Conservation (phyloP, 305 asterid genomes). For the Solanum chacoense region DNA sequence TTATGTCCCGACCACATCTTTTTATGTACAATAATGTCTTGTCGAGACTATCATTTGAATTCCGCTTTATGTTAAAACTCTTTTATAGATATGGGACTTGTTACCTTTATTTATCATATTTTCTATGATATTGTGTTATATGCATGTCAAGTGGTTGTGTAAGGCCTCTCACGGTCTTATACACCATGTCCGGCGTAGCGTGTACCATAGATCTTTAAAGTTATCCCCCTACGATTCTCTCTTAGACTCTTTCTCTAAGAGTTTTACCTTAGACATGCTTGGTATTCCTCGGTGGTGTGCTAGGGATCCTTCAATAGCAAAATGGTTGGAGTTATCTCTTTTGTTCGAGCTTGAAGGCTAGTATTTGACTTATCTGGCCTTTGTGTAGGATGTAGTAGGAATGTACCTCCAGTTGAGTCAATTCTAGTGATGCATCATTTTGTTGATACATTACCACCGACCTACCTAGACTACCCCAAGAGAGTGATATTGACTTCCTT, state of each 20-base stretch:
- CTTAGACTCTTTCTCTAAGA: not conserved
- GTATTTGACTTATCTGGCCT: not conserved
- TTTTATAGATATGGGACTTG: not conserved
- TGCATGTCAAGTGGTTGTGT: not conserved
- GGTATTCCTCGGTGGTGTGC: not conserved
- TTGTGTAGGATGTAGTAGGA: not conserved
- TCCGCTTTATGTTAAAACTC: not conserved
- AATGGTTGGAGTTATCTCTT: not conserved
- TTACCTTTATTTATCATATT: not conserved
- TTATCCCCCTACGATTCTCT: not conserved
- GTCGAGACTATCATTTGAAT: not conserved
- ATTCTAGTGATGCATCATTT: not conserved
- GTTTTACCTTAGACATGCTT: not conserved
- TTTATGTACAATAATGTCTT: not conserved
- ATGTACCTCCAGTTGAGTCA: not conserved
- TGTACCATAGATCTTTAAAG: not conserved
- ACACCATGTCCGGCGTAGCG: not conserved
- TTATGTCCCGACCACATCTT: not conserved
- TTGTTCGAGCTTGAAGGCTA: not conserved
- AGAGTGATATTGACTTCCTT: not conserved
- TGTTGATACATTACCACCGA: not conserved
- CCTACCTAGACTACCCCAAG: not conserved
- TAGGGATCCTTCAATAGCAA: not conserved
- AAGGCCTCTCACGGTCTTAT: not conserved
- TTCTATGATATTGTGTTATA: not conserved